phyloP scores from a whole-genome alignment of 306 rosid genomes.

The Benincasa hispida region DNA sequence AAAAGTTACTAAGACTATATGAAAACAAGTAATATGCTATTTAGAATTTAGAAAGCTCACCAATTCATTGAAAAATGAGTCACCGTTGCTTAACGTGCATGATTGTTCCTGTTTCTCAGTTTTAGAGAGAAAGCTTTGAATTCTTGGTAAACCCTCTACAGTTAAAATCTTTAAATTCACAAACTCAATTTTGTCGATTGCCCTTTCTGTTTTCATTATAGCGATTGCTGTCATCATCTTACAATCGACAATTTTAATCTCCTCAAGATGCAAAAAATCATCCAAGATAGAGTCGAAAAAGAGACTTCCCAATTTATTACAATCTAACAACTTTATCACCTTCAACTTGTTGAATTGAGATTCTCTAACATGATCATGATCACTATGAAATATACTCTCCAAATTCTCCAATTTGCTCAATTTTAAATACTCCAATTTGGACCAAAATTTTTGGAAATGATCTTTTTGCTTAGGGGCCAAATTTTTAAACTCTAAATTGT shows the following conservation, averaged over 20 bases:
- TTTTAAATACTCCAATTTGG: not conserved
- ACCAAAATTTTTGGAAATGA: not conserved
- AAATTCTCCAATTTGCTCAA: not conserved
- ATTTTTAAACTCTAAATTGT: not conserved
- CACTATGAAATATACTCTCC: not conserved
- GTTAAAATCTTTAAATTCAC: not conserved
- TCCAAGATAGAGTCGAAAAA: not conserved
- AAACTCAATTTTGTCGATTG: not conserved
- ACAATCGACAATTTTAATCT: not conserved
- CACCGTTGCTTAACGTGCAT: not conserved
- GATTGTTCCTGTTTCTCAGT: not conserved
- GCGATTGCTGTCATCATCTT: not conserved
- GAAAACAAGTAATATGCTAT: no score
- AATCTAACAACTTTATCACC: not conserved
- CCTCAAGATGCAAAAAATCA: not conserved
- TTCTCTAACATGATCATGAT: not conserved
- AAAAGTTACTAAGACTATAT: no score
- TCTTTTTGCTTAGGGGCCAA: not conserved
- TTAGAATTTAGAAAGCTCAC: no score
- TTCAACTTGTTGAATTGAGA: not conserved
- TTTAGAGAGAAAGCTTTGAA: not conserved
- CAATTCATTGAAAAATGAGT: not conserved
- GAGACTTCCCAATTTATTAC: not conserved
- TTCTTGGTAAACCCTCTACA: not conserved
- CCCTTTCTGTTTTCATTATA: not conserved